Base-by-base conservation (phyloP, 2,329 filamentous ascomycete genomes). In the Colletotrichum liriopes region DNA sequence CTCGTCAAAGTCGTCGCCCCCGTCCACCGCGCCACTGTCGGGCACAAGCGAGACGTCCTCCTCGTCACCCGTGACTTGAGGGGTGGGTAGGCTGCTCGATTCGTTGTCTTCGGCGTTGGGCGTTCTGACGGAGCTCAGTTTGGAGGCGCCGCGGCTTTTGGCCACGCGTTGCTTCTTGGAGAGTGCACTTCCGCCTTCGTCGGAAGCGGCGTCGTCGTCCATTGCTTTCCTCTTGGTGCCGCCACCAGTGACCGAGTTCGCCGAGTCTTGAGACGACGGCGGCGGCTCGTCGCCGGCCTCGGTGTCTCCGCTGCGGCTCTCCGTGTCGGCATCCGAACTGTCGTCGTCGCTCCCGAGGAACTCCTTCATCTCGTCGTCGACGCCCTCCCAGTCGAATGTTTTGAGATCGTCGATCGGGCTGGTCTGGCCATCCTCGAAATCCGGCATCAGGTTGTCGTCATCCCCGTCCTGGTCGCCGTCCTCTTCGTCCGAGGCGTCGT, bases 291-390 rank as follows among this genome's bases (percentile, higher is more conserved):
- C 75, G 68, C 74, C 73, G 0, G 67, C 70, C 1, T 68, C 74
- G 1, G 43, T 61, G 37, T 74, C 72, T 37, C 70, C 59, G 51
- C 65, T 66, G 29, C 75, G 77, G 0, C 74, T 76, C 1, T 77
- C 78, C 9, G 78, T 77, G 5, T 77, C 79, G 0, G 79, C 80
- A 1, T 84, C 85, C 16, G 86, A 86, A 54, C 85, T 86, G 1
- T 87, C 88, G 2, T 83, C 86, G 35, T 86, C 88, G 7, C 84
- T 83, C 12, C 88, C 88, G 75, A 96, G 83, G 75, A 96, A 95
- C 56, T 94, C 93, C 18, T 89, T 90, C 12, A 97, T 84, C 77
- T 97, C 94, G 71, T 93, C 91, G 75, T 94, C 91, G 1, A 89
- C 87, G 12, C 84, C 86, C 5, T 85, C 88, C 86, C 91, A 92